Evolutionary conservation across 2,329 filamentous ascomycete genomes (phyloP).

Genomic region (Trichophyton schoenleinii): DNA sequence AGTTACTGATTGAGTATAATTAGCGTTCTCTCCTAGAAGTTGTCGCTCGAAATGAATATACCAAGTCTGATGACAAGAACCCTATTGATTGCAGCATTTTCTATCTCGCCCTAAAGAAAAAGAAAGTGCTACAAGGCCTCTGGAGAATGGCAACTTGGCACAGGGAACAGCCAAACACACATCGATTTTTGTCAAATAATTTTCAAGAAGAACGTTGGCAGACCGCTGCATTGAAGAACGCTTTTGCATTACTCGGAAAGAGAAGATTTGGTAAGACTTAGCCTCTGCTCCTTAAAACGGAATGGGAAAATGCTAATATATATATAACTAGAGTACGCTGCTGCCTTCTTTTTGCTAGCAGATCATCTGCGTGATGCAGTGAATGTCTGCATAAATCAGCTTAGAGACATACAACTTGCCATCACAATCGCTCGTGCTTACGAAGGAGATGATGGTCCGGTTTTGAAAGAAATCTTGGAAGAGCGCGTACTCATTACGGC

Average conservation of each 20-base stretch:
- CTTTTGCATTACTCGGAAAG: slow-evolving; percentile 86
- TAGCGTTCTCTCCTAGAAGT: slow-evolving; percentile 69
- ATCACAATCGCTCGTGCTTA: slow-evolving; percentile 80
- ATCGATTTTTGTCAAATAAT: slow-evolving; percentile 73
- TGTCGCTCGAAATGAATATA: slow-evolving; percentile 90
- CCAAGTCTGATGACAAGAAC: slow-evolving; percentile 72
- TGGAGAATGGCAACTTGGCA: slow-evolving; percentile 94
- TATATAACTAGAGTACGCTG: slow-evolving; percentile 62
- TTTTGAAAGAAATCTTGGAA: slow-evolving; percentile 60
- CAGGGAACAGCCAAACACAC: slow-evolving; percentile 69
- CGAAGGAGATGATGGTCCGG: slow-evolving; percentile 72
- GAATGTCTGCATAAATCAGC: slow-evolving; percentile 71
- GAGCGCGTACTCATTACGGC: slow-evolving; percentile 69
- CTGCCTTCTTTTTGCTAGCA: slow-evolving; percentile 86
- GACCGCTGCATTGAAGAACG: slow-evolving; percentile 85
- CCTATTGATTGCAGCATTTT: slow-evolving; percentile 83
- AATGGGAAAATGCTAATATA: slow-evolving; percentile 8
- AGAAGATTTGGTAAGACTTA: slow-evolving; percentile 58
- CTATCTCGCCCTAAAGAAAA: slow-evolving; percentile 84
- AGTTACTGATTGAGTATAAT: neutral
- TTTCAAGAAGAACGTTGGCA: slow-evolving; percentile 79
- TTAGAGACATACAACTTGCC: slow-evolving; percentile 80
- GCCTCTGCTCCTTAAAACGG: neutral
- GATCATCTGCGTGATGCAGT: slow-evolving; percentile 75
- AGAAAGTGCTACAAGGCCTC: slow-evolving; percentile 73